Percentiles rank a stretch among this genome's conserved stretches.
phyloP scores from a whole-genome alignment of 2,329 filamentous ascomycete species.

The Fusarium nematophilum region DNA sequence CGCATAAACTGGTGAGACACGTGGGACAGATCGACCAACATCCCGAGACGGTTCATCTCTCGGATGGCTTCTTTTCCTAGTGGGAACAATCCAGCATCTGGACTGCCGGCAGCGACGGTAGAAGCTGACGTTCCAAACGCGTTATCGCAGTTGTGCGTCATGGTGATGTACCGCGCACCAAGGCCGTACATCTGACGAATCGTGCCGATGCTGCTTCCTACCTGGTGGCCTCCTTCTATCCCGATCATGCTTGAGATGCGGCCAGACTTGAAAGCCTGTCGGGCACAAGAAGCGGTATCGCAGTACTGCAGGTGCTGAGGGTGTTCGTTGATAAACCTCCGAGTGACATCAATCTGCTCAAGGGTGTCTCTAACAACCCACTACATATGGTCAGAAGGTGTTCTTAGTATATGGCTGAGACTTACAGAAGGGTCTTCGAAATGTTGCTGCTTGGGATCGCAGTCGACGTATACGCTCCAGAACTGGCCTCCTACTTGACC shows the following conservation, averaged over 20 bases:
- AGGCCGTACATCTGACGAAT: slow-evolving; percentile 51
- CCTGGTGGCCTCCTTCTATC: slow-evolving; percentile 51
- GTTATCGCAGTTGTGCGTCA: slow-evolving; percentile 51
- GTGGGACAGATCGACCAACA: slow-evolving; percentile 48
- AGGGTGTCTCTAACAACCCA: slow-evolving; percentile 22
- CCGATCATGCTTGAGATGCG: slow-evolving; percentile 52
- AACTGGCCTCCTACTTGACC: slow-evolving; percentile 46
- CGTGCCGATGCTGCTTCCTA: slow-evolving; percentile 47
- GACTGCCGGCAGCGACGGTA: slow-evolving; percentile 41
- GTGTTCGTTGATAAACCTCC: slow-evolving; percentile 43
- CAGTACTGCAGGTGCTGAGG: slow-evolving; percentile 40
- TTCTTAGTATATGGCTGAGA: neutral
- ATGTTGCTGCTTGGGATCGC: slow-evolving; percentile 34
- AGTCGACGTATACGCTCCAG: slow-evolving; percentile 44
- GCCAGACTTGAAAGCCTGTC: slow-evolving; percentile 45
- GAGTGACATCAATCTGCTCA: slow-evolving; percentile 49
- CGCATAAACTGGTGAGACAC: slow-evolving; percentile 45
- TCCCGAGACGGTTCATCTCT: slow-evolving; percentile 53
- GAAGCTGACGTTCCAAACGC: slow-evolving; percentile 45
- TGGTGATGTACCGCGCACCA: slow-evolving; percentile 52
- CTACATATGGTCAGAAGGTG: neutral
- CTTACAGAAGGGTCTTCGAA: slow-evolving; percentile 40
- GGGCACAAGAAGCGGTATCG: slow-evolving; percentile 41
- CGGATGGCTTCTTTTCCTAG: slow-evolving; percentile 43
- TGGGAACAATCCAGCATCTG: slow-evolving; percentile 38